Evolutionary conservation across 2,329 filamentous ascomycete species (phyloP).

Genomic region (Leptodontidium sp.): DNA sequence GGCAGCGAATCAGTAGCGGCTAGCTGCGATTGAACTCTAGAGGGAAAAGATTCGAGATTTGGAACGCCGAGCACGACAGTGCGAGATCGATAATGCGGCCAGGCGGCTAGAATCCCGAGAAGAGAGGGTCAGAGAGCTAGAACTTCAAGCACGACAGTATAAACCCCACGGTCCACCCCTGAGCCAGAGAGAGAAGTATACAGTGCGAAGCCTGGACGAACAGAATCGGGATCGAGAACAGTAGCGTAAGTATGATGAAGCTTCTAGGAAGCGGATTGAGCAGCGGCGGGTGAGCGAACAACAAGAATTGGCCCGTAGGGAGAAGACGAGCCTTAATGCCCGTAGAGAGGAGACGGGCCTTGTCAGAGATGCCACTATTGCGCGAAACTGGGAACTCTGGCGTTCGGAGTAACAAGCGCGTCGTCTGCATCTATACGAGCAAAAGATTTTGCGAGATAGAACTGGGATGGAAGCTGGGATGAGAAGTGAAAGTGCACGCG

Average conservation of each 20-base stretch:
- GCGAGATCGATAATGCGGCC: no score
- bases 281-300: not conserved
- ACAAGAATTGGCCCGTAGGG: not conserved
- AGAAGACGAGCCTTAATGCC: not conserved
- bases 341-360: no score
- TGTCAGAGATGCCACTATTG: not conserved
- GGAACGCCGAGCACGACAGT: no score
- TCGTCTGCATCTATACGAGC: not conserved
- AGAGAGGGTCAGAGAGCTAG: not conserved
- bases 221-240: not conserved
- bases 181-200: no score
- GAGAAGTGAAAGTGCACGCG: no score
- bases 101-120: not conserved
- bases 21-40: not conserved
- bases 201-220: no score
- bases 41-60: no score
- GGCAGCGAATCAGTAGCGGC: not conserved
- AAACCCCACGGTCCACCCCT: not conserved
- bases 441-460: not conserved
- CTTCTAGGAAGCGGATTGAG: no score
- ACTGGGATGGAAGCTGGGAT: not conserved
- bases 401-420: not conserved
- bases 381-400: not conserved
- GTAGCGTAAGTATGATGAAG: not conserved
- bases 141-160: not conserved